Base-by-base conservation (phyloP, 2,329 filamentous ascomycete species). In the Metarhizium robertsii region DNA sequence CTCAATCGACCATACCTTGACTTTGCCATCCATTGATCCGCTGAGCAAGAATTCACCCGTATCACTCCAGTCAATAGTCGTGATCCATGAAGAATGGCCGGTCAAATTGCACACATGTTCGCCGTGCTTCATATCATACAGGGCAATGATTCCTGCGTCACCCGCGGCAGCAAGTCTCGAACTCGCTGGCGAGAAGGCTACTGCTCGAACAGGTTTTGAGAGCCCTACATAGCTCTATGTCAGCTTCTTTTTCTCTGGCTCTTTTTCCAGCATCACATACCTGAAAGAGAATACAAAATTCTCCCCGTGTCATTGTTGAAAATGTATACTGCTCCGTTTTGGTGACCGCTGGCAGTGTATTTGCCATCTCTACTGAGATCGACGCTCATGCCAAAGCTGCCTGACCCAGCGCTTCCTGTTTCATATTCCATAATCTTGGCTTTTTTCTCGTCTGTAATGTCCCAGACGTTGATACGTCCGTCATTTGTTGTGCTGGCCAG, bases 1-100 rank as follows among this genome's bases (percentile, higher is more conserved):
- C 64, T 96, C 91, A 57, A 96, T 82, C 34, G 90, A 92, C 94
- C 94, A 99, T 34, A 97, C 88, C 72, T 96, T 96, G 58, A 88
- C 90, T 71, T 95, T 96, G 42, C 94, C 92, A 66, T 97, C 92
- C 69, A 95, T 90, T 1, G 88, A 85, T 50, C 90, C 90, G 65
- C 88, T 95, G 2, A 97, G 78, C 13, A 99, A 75, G 69, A 89
- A 96, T 72, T 97, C 92, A 50, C 94, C 94, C 4, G 88, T 95
- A 65, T 89, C 83, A 69, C 87, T 97, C 90, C 92, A 99, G 68
- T 96, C 90, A 47, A 97, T 76, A 36, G 87, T 87, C 58, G 92
- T 88, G 61, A 99, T 85, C 94, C 92, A 99, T 5, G 89, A 87
- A 0, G 83, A 80, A 68, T 92, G 89, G 1, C 87, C 90, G 0